Evolutionary conservation across 1,139 yeast genomes (phyloP).

Genomic region (Debaryomyces fabryi): DNA sequence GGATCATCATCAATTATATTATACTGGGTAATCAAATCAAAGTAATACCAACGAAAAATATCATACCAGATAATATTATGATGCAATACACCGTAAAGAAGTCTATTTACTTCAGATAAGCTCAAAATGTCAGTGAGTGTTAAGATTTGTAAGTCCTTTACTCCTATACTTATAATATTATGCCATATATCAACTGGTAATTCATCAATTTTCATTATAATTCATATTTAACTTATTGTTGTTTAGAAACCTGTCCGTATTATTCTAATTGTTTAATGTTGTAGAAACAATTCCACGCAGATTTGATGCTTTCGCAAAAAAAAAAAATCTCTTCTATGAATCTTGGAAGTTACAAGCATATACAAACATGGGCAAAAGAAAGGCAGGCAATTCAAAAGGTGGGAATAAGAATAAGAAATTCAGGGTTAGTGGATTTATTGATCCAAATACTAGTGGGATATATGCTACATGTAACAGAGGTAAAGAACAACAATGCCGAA

Average conservation of each 20-base stretch:
- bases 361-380: conserved; percentile 29
- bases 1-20: conserved; percentile 13
- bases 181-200: conserved; percentile 24
- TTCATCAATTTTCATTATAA: conserved; percentile 9
- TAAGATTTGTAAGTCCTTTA: neutral
- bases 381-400: conserved; percentile 17
- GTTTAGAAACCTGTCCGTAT: neutral
- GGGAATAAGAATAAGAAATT: conserved; percentile 38
- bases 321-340: neutral
- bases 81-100: conserved; percentile 13
- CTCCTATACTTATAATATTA: conserved; percentile 12
- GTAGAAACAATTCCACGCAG: neutral
- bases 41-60: conserved; percentile 17
- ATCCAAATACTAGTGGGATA: conserved; percentile 81
- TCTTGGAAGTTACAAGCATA: neutral
- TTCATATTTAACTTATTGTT: neutral
- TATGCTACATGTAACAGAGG: conserved; percentile 86
- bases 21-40: conserved; percentile 14
- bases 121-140: conserved; percentile 23
- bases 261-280: neutral
- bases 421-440: conserved; percentile 56
- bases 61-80: conserved; percentile 24
- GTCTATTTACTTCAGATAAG: conserved; percentile 16
- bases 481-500: conserved; percentile 72
- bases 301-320: neutral